Evolutionary conservation across 148 eudicot genomes (phyloP).

Genomic region (Gaultheria prostrata): DNA sequence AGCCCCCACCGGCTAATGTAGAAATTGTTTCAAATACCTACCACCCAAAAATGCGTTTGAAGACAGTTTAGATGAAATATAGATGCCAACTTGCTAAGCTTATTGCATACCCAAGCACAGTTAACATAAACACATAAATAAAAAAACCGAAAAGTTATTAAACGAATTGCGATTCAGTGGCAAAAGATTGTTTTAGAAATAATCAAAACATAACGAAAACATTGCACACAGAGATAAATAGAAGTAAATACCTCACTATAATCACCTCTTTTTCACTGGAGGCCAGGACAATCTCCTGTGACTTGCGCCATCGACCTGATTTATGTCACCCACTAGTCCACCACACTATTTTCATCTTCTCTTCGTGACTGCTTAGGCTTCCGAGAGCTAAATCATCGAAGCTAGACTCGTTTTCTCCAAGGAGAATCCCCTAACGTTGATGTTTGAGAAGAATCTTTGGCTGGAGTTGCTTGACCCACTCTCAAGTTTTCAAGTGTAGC

Average conservation of each 20-base stretch:
- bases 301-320: neutral
- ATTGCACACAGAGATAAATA: neutral
- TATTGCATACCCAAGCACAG: neutral
- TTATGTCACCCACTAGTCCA: constrained; percentile 19
- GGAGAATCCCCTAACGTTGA: constrained; percentile 44
- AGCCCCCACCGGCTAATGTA: no score
- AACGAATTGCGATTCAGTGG: neutral
- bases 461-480: constrained; percentile 60
- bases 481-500: constrained; percentile 76
- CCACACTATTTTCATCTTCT: constrained; percentile 32
- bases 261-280: constrained; percentile 36
- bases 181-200: neutral
- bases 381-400: constrained; percentile 53
- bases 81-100: neutral
- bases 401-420: constrained; percentile 63
- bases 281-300: constrained; percentile 70
- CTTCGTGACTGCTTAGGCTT: constrained; percentile 33
- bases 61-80: neutral
- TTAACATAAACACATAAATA: neutral
- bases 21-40: no score
- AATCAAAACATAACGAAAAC: neutral
- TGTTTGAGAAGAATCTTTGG: constrained; percentile 37
- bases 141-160: neutral
- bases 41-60: neutral
- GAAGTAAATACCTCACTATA: neutral